These are phyloP conservation scores for Serendipita sp. DNA, from an alignment of 768 basidiomycete species.

Conservation along the genomic window DNA sequence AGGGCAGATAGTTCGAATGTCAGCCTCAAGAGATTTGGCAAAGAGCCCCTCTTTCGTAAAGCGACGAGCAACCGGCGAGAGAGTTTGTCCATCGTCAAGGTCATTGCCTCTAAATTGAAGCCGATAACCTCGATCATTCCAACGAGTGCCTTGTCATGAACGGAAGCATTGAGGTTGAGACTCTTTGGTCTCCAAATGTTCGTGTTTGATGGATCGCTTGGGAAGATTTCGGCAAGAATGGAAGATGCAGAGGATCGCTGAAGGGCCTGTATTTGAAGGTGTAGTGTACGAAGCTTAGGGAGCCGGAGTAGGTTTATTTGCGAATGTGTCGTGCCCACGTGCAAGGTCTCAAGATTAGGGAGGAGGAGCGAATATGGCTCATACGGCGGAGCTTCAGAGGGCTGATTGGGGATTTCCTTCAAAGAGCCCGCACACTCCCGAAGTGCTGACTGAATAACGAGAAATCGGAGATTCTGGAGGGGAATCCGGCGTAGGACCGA, in stretches of 20 bases:
- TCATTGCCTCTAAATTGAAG: neutral
- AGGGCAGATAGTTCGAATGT: too few relatives aligned
- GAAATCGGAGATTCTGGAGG: neutral
- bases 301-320: neutral
- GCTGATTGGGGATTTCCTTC: neutral
- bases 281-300: neutral
- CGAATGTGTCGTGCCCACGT: neutral
- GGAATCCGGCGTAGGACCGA: neutral
- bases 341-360: neutral
- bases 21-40: neutral
- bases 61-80: neutral
- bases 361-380: neutral
- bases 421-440: neutral
- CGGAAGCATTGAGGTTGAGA: neutral
- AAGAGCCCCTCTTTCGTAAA: neutral
- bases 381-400: too few relatives aligned
- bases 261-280: neutral
- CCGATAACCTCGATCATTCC: neutral
- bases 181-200: neutral
- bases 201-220: neutral
- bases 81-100: neutral
- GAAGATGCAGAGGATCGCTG: neutral
- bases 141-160: neutral
- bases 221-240: neutral
- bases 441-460: neutral